Evolutionary conservation across 1,284 basidiomycete species (phyloP).

Genomic region (Neonothopanus nambi): DNA sequence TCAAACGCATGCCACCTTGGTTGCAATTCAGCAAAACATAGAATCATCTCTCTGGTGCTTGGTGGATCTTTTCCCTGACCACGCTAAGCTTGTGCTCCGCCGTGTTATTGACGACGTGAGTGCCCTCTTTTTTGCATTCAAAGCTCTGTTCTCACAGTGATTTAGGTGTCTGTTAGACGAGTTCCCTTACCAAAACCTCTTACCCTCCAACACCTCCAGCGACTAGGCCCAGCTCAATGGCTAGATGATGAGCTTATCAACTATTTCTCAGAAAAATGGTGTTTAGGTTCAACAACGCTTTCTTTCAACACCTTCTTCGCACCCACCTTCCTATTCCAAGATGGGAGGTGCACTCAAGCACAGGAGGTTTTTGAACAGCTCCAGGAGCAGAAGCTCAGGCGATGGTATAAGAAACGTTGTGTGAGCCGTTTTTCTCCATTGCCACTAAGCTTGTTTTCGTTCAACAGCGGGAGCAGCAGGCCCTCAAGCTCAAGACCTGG

Average conservation of each 20-base stretch:
- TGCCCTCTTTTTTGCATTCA: too few species aligned
- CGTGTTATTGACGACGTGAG: too few species aligned
- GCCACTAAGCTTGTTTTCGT: too few species aligned
- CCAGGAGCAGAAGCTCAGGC: background rate
- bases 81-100: too few species aligned
- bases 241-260: constrained; percentile 1
- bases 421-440: background rate
- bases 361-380: background rate
- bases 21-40: too few species aligned
- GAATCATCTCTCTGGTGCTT: too few species aligned
- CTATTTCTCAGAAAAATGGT: constrained; percentile 1
- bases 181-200: too few species aligned
- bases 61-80: too few species aligned
- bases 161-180: too few species aligned
- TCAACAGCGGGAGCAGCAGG: background rate
- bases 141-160: too few species aligned
- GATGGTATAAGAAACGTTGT: background rate
- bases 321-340: background rate
- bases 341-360: background rate
- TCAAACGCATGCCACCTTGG: too few species aligned
- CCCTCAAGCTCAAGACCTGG: background rate
- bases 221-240: background rate
- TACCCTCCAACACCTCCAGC: too few species aligned
- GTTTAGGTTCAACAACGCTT: background rate
- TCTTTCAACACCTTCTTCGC: background rate